Evolutionary conservation across 768 basidiomycete genomes (phyloP).

Genomic region (Termitomyces sp.): DNA sequence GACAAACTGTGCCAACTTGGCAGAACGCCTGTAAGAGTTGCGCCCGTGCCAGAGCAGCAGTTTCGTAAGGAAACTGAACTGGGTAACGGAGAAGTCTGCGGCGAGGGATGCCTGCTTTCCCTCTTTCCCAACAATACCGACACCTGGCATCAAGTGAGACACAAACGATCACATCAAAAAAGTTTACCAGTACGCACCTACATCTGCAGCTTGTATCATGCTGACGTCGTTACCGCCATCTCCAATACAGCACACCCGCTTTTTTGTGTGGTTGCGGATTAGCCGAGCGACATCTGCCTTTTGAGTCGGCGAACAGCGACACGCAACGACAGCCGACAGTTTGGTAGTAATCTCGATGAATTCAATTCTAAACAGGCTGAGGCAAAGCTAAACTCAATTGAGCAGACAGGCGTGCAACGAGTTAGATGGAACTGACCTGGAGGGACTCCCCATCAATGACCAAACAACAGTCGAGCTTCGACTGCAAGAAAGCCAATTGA

Average conservation of each 20-base stretch:
- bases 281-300: constrained; percentile 96
- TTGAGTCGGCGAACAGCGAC: constrained; percentile 97
- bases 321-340: constrained; percentile 93
- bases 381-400: constrained; percentile 59
- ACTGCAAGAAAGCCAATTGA: constrained; percentile 89
- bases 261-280: constrained; percentile 85
- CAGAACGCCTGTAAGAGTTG: constrained; percentile 96
- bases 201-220: constrained; percentile 99
- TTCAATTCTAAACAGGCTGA: constrained; percentile 86
- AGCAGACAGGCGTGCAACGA: neutral
- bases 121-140: constrained; percentile 98
- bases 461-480: constrained; percentile 93
- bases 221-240: constrained; percentile 99
- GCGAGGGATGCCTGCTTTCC: constrained; percentile 99
- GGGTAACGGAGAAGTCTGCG: constrained; percentile 96
- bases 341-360: constrained; percentile 97
- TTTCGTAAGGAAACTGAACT: constrained; percentile 94
- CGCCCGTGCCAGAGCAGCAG: constrained; percentile 98
- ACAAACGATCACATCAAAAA: neutral
- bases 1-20: constrained; percentile 97
- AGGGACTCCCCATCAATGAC: constrained; percentile 98
- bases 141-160: constrained; percentile 42
- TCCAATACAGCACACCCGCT: constrained; percentile 97
- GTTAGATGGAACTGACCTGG: constrained; percentile 45
- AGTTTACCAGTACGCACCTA: constrained; percentile 57